Conservation (phyloP, 2,329 filamentous ascomycete species). For the Aspergillus hortae region DNA sequence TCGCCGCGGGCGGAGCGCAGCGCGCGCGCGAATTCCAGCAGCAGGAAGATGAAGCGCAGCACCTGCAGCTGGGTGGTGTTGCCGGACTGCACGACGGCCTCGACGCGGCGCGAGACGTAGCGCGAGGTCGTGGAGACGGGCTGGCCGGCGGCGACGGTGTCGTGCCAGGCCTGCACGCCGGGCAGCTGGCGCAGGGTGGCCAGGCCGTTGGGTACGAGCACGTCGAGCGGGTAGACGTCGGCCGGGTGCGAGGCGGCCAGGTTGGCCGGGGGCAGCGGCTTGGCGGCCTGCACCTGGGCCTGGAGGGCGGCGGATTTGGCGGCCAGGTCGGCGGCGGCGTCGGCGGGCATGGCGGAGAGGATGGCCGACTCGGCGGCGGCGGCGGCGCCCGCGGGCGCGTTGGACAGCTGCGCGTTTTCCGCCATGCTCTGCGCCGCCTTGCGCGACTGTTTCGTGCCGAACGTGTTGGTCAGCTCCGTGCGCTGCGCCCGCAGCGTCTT, state of each 20-base stretch:
- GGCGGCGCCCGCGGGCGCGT: conserved; percentile 31
- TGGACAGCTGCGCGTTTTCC: conserved; percentile 47
- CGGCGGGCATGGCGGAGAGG: conserved; percentile 39
- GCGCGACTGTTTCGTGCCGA: conserved; percentile 49
- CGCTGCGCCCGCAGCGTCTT: conserved; percentile 37
- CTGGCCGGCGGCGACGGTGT: conserved; percentile 32
- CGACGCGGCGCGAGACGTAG: conserved; percentile 44
- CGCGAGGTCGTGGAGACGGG: conserved; percentile 39
- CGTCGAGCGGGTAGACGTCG: conserved; percentile 44
- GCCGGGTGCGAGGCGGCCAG: conserved; percentile 41
- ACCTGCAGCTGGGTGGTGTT: conserved; percentile 42
- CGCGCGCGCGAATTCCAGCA: conserved; percentile 40
- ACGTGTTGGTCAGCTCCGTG: conserved; percentile 46
- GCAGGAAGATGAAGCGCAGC: conserved; percentile 43
- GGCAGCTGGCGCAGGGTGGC: conserved; percentile 41
- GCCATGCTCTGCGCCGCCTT: conserved; percentile 47
- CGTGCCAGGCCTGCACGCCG: conserved; percentile 41
- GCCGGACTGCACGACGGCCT: conserved; percentile 34
- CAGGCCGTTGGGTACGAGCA: conserved; percentile 40
- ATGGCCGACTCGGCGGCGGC: conserved; percentile 42
- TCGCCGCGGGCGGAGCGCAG: conserved; percentile 29
- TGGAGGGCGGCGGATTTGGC: conserved; percentile 34
- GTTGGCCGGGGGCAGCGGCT: conserved; percentile 44
- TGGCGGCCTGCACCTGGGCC: conserved; percentile 43
- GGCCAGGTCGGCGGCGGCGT: conserved; percentile 27